Conservation (phyloP, 2,329 filamentous ascomycete species). For the Phyllosticta paracitricarpa region DNA sequence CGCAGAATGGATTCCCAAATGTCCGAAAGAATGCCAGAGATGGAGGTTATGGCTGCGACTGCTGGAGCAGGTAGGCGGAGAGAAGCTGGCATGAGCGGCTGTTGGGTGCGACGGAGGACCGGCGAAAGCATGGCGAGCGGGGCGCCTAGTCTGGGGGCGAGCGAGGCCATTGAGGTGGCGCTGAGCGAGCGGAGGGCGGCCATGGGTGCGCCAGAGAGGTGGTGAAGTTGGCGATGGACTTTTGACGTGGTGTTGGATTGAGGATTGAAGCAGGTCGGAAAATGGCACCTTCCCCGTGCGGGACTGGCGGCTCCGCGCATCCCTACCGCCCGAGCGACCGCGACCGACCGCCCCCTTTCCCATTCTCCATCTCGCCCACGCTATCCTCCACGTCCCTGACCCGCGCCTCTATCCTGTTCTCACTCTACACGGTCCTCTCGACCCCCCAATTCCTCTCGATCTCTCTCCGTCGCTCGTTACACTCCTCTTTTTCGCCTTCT, state of each 20-base stretch:
- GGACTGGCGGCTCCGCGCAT: slow-evolving; percentile 2
- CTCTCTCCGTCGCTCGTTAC: slow-evolving; percentile 9
- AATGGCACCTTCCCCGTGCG: not conserved
- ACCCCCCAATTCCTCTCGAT: slow-evolving; percentile 13
- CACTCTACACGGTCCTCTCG: slow-evolving; percentile 12
- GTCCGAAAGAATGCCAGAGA: slow-evolving; percentile 54
- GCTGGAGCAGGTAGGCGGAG: slow-evolving; percentile 47
- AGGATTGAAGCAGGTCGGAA: not conserved
- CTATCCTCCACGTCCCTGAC: slow-evolving; percentile 1
- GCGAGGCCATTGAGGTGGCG: not conserved
- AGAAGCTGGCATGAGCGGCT: slow-evolving; percentile 46
- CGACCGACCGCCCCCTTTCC: slow-evolving; percentile 10
- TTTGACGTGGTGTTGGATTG: slow-evolving; percentile 5
- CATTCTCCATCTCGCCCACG: slow-evolving; percentile 7
- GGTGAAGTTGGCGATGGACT: slow-evolving; percentile 39
- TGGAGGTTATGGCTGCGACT: slow-evolving; percentile 28
- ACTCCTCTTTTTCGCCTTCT: not conserved
- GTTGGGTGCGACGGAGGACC: slow-evolving; percentile 34
- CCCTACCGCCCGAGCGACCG: not conserved
- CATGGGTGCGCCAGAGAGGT: slow-evolving; percentile 15
- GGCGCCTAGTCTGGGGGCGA: slow-evolving; percentile 21
- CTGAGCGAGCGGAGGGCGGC: not conserved
- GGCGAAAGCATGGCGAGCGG: slow-evolving; percentile 20
- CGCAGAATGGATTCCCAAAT: slow-evolving; percentile 89
- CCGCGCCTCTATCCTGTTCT: not conserved